Evolutionary conservation across 345 rosid species (phyloP), one percentile per base, ranked within the genome.

Genomic region (Cochlearia excelsa): DNA sequence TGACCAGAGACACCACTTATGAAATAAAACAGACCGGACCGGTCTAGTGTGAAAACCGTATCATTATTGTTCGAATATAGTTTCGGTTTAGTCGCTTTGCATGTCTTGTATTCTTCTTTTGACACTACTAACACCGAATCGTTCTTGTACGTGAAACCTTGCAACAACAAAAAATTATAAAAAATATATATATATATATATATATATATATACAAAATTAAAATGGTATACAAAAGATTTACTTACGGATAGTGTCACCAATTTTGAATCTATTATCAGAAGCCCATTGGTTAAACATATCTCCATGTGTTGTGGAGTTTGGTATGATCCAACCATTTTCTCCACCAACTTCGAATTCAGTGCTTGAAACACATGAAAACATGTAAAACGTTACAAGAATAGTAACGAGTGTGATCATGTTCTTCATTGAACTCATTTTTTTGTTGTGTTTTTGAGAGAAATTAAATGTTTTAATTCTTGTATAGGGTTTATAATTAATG

Each of bases 261-360:
- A 80, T 67, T 67, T 77, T 77, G 71, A 90, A 87, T 53, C 96
- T 82, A 59, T 87, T 81, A 3, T 69, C 53, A 6, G 96, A 83
- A 9, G 96, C 96, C 96, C 96, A 90, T 30, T 77, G 49, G 65
- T 90, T 90, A 79, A 78, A 90, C 59, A 74, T 3, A 38, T 72
- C 77, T 45, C 39, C 67, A 71, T 66, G 78, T 38, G 72, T 75
- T 63, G 39, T 78, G 3, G 78, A 38, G 9, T 76, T 78, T 47
- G 84, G 97, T 27, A 82, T 77, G 54, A 49, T 57, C 97, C 97
- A 91, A 4, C 94, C 94, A 52, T 77, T 59, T 2, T 70, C 67
- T 5, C 80, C 97, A 4, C 85, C 89, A 39, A 82, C 91, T 49
- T 78, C 75, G 70, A 74, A 82, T 66, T 87, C 83, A 26, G 54